These are phyloP conservation scores for Raddia distichophylla DNA, from an alignment of 176 grass and related monocot genomes.

Conservation along the genomic window DNA sequence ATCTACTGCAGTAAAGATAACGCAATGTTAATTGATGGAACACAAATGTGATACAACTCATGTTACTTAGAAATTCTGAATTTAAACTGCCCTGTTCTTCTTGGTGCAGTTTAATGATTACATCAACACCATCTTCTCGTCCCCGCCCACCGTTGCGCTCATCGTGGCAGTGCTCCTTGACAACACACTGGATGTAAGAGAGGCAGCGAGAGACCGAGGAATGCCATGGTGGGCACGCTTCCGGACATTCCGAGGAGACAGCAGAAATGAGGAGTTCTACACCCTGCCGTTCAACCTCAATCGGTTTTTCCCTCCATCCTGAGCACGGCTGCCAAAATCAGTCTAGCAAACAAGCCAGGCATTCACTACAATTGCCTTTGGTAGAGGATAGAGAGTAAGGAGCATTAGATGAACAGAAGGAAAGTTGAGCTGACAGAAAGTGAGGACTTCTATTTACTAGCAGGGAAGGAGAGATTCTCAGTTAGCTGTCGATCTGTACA, in stretches of 20 bases:
- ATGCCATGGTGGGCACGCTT: constrained; percentile 95
- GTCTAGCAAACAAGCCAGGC: not conserved
- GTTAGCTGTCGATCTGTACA: constrained; percentile 40
- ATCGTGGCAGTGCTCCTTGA: constrained; percentile 79
- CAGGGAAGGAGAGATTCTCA: constrained; percentile 12
- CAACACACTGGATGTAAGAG: constrained; percentile 84
- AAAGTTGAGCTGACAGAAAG: not conserved
- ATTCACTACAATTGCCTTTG: constrained; percentile 1
- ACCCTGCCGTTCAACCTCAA: constrained; percentile 94
- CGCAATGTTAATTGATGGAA: not conserved
- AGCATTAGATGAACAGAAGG: constrained; percentile 1
- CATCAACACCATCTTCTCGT: constrained; percentile 89
- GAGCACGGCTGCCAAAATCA: not conserved
- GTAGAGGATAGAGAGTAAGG: not conserved
- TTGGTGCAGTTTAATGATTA: constrained; percentile 90
- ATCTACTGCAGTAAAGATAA: not conserved
- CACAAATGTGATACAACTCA: not conserved
- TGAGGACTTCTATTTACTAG: not conserved
- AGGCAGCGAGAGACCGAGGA: constrained; percentile 67
- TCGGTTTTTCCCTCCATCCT: constrained; percentile 78
- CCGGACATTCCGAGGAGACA: constrained; percentile 83
- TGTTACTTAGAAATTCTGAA: not conserved
- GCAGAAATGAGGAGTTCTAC: constrained; percentile 90
- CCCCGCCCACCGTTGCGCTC: constrained; percentile 79
- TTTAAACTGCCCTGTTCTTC: not conserved